phyloP scores from a whole-genome alignment of 2,329 filamentous ascomycete species.

The Metarhizium humberi region DNA sequence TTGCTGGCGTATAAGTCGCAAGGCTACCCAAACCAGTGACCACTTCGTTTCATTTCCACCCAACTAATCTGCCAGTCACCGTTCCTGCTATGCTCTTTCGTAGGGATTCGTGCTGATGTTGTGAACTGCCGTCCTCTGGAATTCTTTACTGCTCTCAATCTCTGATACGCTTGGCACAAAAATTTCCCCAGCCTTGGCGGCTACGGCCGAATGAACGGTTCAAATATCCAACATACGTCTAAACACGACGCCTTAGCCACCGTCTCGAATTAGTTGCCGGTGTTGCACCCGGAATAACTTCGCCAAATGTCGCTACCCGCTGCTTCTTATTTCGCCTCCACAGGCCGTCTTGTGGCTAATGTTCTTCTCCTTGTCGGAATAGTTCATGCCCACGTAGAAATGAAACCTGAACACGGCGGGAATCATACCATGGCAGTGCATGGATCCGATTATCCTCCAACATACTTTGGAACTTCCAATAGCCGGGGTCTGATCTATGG shows the following conservation, averaged over 20 bases:
- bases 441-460: constrained; percentile 27
- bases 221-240: background rate
- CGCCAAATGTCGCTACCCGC: background rate
- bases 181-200: background rate
- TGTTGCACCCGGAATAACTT: background rate
- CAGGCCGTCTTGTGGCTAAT: background rate
- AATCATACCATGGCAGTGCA: background rate
- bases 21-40: background rate
- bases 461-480: constrained; percentile 50
- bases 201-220: background rate
- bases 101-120: background rate
- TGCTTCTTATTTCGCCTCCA: background rate
- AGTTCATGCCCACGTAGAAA: background rate
- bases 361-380: background rate
- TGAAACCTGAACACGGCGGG: background rate
- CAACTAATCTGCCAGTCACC: background rate
- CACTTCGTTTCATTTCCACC: background rate
- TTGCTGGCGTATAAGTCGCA: background rate
- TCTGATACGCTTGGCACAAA: background rate
- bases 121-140: background rate
- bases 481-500: constrained; percentile 50
- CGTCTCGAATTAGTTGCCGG: background rate
- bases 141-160: background rate
- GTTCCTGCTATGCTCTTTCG: no score
- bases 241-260: background rate